These are phyloP conservation scores for Astrephomene gubernaculifera DNA, from an alignment of 139 green algal species.

Conservation along the genomic window DNA sequence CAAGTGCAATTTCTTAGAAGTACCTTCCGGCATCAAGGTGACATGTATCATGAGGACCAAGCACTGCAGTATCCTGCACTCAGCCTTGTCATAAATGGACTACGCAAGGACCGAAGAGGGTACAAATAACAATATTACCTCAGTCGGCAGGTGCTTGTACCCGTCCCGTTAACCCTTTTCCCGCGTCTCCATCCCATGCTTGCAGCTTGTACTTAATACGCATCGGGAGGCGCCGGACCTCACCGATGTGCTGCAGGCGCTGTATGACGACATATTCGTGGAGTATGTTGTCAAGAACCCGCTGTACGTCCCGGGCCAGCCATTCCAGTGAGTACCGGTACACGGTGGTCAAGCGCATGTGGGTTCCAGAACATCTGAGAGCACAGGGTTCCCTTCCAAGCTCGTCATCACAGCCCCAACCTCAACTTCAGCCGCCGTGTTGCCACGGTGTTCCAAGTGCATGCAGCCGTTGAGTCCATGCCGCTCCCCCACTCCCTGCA, in stretches of 20 bases:
- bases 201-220: slow-evolving; percentile 89
- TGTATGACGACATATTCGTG: slow-evolving; percentile 86
- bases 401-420: too few relatives aligned
- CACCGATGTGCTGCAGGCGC: slow-evolving; percentile 74
- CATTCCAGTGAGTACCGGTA: slow-evolving; percentile 73
- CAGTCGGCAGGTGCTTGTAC: too few relatives aligned
- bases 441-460: too few relatives aligned
- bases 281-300: slow-evolving; percentile 91
- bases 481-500: not conserved
- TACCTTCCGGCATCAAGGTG: slow-evolving; percentile 91
- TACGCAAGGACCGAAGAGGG: too few relatives aligned
- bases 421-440: too few relatives aligned
- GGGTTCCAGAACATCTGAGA: too few relatives aligned
- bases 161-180: too few relatives aligned
- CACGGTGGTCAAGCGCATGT: not conserved
- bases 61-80: too few relatives aligned
- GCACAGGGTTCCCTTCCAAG: too few relatives aligned
- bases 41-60: too few relatives aligned
- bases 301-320: slow-evolving; percentile 77
- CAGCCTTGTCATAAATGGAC: too few relatives aligned
- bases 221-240: slow-evolving; percentile 77
- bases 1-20: slow-evolving; percentile 94
- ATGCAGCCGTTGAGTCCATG: not conserved
- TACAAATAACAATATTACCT: too few relatives aligned
- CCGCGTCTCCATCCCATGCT: not conserved